Percentiles rank a stretch among this genome's conserved stretches.
Evolutionary conservation across 768 basidiomycete genomes (phyloP).

Genomic region (Plicaturopsis crispa): DNA sequence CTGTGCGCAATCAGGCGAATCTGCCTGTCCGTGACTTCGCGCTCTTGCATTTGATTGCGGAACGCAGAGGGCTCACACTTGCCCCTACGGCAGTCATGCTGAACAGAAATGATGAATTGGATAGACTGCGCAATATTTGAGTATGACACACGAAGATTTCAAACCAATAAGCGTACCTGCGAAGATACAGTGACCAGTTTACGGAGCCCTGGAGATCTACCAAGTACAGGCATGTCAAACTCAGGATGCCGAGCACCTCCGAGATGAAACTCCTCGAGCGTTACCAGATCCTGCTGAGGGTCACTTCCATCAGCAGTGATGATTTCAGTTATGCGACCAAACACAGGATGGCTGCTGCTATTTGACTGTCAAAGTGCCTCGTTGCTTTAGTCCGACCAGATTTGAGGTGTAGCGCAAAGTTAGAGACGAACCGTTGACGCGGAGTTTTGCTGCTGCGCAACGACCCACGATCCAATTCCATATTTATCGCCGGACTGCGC

Average conservation of each 20-base stretch:
- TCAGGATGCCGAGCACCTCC: slow-evolving; percentile 3
- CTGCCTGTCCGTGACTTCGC: not conserved
- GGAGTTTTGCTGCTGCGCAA: not conserved
- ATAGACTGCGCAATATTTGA: not conserved
- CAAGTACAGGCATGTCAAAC: slow-evolving; percentile 1
- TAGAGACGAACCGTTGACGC: too few species aligned
- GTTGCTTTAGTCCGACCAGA: too few species aligned
- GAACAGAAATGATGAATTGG: slow-evolving; percentile 8
- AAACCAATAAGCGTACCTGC: not conserved
- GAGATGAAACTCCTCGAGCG: slow-evolving; percentile 1
- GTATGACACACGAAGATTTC: not conserved
- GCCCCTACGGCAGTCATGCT: slow-evolving; percentile 12
- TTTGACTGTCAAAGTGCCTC: too few species aligned
- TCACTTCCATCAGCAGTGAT: slow-evolving; percentile 1
- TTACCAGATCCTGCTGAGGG: slow-evolving; percentile 1
- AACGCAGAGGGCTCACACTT: slow-evolving; percentile 2
- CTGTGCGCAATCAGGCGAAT: slow-evolving; percentile 5
- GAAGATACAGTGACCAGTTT: not conserved
- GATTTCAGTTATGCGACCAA: slow-evolving; percentile 4
- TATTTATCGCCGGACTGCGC: not conserved
- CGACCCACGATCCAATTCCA: not conserved
- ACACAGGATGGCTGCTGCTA: slow-evolving; percentile 3
- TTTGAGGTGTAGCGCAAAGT: too few species aligned
- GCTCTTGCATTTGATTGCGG: slow-evolving; percentile 6
- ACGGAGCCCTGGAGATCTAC: not conserved